A percentile compares a stretch with the other conserved stretches of the same genome.
Evolutionary conservation across 31 red algal genomes (phyloP).

Genomic region (Asparagopsis taxiformis): DNA sequence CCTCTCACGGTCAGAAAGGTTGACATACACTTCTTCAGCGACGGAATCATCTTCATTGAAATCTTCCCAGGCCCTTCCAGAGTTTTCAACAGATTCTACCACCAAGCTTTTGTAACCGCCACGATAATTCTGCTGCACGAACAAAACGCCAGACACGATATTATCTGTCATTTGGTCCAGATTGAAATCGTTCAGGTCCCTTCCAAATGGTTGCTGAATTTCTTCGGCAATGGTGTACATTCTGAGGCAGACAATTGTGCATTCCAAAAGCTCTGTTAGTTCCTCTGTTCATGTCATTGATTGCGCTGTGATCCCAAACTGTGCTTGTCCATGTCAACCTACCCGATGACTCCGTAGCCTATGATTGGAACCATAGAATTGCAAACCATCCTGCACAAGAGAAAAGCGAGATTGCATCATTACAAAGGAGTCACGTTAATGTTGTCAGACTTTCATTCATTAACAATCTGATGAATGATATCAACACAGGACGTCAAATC

Average conservation of each 20-base stretch:
- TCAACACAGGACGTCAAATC: neutral
- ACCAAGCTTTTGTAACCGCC: neutral
- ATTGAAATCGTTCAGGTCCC: no score
- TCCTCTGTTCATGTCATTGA: no score
- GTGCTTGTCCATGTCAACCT: no score
- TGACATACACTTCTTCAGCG: no score
- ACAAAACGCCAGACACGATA: neutral
- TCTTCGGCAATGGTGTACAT: no score
- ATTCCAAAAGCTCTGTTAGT: no score
- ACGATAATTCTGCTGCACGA: neutral
- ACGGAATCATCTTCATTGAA: neutral
- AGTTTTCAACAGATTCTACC: neutral
- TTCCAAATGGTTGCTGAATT: no score
- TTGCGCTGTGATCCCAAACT: no score
- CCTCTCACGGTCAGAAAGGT: no score
- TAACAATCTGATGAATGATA: neutral
- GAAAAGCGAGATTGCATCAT: neutral
- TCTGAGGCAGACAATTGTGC: no score
- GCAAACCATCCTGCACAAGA: no score
- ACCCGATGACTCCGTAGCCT: slow-evolving; percentile 47
- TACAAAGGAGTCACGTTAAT: neutral
- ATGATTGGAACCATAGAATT: slow-evolving; percentile 71
- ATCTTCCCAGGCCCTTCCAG: neutral
- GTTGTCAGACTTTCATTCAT: neutral
- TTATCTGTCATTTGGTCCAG: neutral